Evolutionary conservation across 257 asterid genomes (phyloP).

Genomic region (Asclepias syriaca): DNA sequence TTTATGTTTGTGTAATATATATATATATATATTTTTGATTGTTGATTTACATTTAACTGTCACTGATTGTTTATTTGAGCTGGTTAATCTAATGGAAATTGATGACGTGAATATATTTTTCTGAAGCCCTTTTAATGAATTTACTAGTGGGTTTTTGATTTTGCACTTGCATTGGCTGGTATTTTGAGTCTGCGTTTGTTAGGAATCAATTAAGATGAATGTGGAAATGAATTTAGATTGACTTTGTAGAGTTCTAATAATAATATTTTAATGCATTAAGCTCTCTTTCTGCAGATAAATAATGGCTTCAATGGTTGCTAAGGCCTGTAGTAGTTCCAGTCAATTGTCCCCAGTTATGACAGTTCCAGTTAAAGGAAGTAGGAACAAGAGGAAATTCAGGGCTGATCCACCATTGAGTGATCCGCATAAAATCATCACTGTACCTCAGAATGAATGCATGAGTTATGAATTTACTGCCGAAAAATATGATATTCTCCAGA

Average conservation of each 20-base stretch:
- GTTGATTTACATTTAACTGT: slow-evolving; percentile 27
- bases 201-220: slow-evolving; percentile 13
- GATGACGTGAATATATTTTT: slow-evolving; percentile 1
- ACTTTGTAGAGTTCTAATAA: neutral
- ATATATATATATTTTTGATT: slow-evolving; percentile 7
- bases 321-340: slow-evolving; percentile 59
- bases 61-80: slow-evolving; percentile 27
- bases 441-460: slow-evolving; percentile 52
- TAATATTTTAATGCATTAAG: neutral
- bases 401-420: slow-evolving; percentile 77
- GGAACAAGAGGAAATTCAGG: slow-evolving; percentile 92
- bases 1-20: neutral
- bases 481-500: slow-evolving; percentile 43
- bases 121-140: slow-evolving; percentile 15
- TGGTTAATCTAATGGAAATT: slow-evolving; percentile 20
- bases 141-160: slow-evolving; percentile 17
- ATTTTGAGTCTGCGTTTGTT: slow-evolving; percentile 1
- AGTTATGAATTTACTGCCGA: slow-evolving; percentile 78
- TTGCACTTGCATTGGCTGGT: neutral
- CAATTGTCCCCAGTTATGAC: slow-evolving; percentile 56
- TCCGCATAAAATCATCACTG: slow-evolving; percentile 46
- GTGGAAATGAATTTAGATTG: neutral
- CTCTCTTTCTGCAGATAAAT: slow-evolving; percentile 40
- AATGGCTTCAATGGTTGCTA: slow-evolving; percentile 79
- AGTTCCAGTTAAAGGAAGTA: slow-evolving; percentile 68